Evolutionary conservation across 2,329 filamentous ascomycete genomes (phyloP).

Genomic region (Thermochaetoides dissita): DNA sequence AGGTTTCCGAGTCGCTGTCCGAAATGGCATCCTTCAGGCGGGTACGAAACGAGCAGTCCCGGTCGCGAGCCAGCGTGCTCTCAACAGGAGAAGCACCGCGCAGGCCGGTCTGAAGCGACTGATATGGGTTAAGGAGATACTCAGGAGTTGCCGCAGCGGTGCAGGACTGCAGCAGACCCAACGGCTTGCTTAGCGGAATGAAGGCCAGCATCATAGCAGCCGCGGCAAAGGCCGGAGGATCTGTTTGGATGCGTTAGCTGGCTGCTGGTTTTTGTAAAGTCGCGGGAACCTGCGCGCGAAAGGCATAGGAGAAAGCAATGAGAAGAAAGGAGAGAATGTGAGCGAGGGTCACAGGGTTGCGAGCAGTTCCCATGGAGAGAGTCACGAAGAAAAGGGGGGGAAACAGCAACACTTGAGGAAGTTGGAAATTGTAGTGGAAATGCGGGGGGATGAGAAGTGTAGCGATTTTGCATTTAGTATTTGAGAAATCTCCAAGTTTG

Average conservation of each 20-base stretch:
- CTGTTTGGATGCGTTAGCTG: not conserved
- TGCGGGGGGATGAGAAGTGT: not conserved
- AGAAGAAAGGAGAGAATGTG: not conserved
- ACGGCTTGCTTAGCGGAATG: slow-evolving; percentile 2
- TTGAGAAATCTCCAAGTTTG: not conserved
- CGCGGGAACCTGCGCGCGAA: not conserved
- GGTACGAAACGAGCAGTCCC: slow-evolving; percentile 9
- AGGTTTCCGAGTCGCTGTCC: slow-evolving; percentile 2
- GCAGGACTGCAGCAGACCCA: not conserved
- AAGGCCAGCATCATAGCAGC: slow-evolving; percentile 5
- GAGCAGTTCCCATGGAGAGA: not conserved
- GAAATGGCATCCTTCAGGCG: slow-evolving; percentile 4
- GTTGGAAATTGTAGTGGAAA: not conserved
- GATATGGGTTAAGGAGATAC: not conserved
- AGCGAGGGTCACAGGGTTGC: not conserved
- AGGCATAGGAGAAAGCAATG: not conserved
- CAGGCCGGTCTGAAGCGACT: not conserved
- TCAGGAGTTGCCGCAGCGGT: slow-evolving; percentile 1
- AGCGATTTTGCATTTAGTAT: not conserved
- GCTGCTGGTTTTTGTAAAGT: not conserved
- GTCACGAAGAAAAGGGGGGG: too few relatives aligned
- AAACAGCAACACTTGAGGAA: not conserved
- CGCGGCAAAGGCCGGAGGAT: slow-evolving; percentile 2
- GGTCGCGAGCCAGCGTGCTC: slow-evolving; percentile 1
- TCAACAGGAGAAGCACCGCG: not conserved